phyloP scores from a whole-genome alignment of 1,284 basidiomycete genomes.

The Fomitopsis schrenkii region DNA sequence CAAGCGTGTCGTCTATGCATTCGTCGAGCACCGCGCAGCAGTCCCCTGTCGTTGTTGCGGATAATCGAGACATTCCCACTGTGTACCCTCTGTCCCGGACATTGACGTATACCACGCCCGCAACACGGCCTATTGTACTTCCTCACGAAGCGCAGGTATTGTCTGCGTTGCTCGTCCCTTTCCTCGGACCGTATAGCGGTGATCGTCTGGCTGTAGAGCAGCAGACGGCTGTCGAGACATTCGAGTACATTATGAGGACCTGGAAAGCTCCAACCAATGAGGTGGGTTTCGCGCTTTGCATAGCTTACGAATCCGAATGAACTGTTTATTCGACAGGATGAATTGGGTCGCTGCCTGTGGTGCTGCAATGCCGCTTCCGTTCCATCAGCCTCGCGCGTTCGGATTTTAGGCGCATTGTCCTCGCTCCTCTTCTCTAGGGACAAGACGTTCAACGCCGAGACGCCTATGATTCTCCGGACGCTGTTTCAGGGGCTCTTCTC shows the following conservation, averaged over 20 bases:
- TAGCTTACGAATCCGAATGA: not conserved
- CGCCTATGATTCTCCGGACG: slow-evolving; percentile 46
- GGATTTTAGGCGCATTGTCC: slow-evolving; percentile 46
- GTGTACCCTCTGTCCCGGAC: slow-evolving; percentile 31
- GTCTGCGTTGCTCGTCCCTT: slow-evolving; percentile 53
- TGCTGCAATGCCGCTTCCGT: slow-evolving; percentile 55
- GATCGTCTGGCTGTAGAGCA: slow-evolving; percentile 44
- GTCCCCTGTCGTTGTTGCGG: slow-evolving; percentile 27
- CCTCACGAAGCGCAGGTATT: slow-evolving; percentile 58
- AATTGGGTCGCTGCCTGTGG: slow-evolving; percentile 61
- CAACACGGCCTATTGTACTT: slow-evolving; percentile 30
- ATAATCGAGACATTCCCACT: slow-evolving; percentile 26
- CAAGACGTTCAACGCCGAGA: slow-evolving; percentile 37
- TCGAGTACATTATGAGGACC: slow-evolving; percentile 50
- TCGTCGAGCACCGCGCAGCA: slow-evolving; percentile 35
- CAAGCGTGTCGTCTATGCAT: slow-evolving; percentile 19
- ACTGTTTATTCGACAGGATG: slow-evolving; percentile 30
- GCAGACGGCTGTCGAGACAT: slow-evolving; percentile 53
- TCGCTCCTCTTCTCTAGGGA: slow-evolving; percentile 45
- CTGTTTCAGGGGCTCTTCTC: slow-evolving; percentile 49
- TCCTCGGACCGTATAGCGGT: slow-evolving; percentile 36
- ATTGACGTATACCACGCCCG: slow-evolving; percentile 30
- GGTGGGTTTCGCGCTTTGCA: slow-evolving; percentile 19
- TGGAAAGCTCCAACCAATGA: slow-evolving; percentile 54
- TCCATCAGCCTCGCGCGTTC: slow-evolving; percentile 37